Evolutionary conservation across 2,329 filamentous ascomycete species (phyloP).

Genomic region (Bipolaris victoriae): DNA sequence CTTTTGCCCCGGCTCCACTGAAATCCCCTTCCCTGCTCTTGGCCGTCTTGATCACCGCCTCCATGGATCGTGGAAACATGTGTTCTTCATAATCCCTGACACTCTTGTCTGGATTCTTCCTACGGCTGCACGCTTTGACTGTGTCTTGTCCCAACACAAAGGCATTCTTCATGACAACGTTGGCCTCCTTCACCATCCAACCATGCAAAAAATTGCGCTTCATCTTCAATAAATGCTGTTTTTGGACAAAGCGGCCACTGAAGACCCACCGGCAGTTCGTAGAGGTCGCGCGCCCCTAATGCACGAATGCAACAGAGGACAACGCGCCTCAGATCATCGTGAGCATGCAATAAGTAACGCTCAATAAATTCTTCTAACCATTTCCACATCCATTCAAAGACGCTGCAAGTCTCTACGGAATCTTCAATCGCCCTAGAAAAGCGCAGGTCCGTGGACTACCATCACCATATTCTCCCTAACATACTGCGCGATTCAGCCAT

Average conservation of each 20-base stretch:
- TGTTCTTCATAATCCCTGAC: constrained; percentile 33
- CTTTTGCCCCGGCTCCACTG: constrained; percentile 20
- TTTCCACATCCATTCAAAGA: constrained; percentile 50
- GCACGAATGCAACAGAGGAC: constrained; percentile 28
- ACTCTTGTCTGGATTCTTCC: constrained; percentile 31
- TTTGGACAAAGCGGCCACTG: constrained; percentile 58
- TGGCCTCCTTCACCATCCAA: constrained; percentile 66
- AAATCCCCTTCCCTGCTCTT: constrained; percentile 33
- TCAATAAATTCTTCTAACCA: constrained; percentile 40
- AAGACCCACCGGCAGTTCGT: constrained; percentile 60
- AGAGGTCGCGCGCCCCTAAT: constrained; percentile 49
- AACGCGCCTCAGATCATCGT: constrained; percentile 36
- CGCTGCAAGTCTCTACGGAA: constrained; percentile 53
- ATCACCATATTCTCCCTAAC: constrained; percentile 52
- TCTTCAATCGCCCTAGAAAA: constrained; percentile 48
- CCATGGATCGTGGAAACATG: constrained; percentile 32
- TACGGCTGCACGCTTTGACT: constrained; percentile 19
- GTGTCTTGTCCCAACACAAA: constrained; percentile 53
- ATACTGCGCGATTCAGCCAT: constrained; percentile 51
- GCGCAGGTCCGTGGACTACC: constrained; percentile 54
- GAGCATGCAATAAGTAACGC: constrained; percentile 41
- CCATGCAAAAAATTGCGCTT: constrained; percentile 65
- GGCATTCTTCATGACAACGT: constrained; percentile 63
- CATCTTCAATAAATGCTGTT: constrained; percentile 64
- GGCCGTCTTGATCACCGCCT: constrained; percentile 26